Evolutionary conservation across 1,139 yeast species (phyloP).

Genomic region (Pichia sp.): DNA sequence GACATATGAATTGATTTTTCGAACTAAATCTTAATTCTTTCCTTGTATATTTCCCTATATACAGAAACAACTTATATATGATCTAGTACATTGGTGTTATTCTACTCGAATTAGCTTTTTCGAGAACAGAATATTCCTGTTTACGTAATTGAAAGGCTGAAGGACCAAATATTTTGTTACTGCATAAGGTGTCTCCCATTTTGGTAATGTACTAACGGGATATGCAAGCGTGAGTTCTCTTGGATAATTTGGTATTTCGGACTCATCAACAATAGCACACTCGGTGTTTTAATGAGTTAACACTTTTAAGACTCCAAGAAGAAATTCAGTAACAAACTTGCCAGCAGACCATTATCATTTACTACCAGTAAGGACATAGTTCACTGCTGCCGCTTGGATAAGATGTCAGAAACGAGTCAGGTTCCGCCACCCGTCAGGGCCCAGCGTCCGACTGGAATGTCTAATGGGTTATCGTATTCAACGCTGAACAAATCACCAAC

Average conservation of each 20-base stretch:
- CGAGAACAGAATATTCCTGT: background rate
- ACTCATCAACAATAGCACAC: background rate
- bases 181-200: background rate
- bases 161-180: background rate
- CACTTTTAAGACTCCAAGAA: background rate
- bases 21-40: background rate
- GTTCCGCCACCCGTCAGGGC: background rate
- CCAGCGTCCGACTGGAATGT: background rate
- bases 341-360: background rate
- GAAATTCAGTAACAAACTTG: background rate
- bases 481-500: constrained; percentile 13
- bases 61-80: background rate
- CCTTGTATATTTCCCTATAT: background rate
- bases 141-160: background rate
- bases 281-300: background rate
- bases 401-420: background rate
- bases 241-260: background rate
- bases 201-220: background rate
- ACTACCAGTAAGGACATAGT: background rate
- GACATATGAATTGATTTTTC: background rate
- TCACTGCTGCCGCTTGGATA: background rate
- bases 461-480: background rate
- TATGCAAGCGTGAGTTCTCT: background rate
- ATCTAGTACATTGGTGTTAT: background rate
- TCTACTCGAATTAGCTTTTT: background rate